Percentiles rank a stretch among this genome's conserved stretches.
Conservation (phyloP, 768 basidiomycete genomes). For the Phanerodontia chrysosporium region DNA sequence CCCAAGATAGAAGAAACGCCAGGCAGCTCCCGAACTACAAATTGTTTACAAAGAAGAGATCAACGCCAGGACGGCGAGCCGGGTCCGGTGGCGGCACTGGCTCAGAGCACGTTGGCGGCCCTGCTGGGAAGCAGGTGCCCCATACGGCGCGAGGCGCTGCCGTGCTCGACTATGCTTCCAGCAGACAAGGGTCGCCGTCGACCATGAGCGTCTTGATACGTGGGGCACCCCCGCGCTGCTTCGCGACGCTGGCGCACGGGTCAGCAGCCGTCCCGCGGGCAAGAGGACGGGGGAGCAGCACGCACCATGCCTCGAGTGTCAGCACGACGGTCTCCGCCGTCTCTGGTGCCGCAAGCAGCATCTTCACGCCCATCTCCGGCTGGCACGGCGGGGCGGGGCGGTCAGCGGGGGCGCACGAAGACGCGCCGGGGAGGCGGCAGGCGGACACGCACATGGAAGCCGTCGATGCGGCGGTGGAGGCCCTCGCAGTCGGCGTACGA, state of each 20-base stretch:
- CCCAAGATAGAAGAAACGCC: not conserved
- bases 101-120: not conserved
- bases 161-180: not conserved
- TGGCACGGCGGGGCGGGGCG: not conserved
- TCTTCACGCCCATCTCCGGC: constrained; percentile 14
- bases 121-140: too few species aligned
- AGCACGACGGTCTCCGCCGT: not conserved
- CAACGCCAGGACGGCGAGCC: too few species aligned
- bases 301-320: constrained; percentile 11
- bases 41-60: not conserved
- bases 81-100: not conserved
- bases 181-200: constrained; percentile 12
- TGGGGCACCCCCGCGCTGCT: constrained; percentile 10
- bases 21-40: not conserved
- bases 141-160: not conserved
- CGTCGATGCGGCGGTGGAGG: constrained; percentile 10
- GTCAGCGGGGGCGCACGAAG: too few species aligned
- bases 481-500: constrained; percentile 1
- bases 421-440: not conserved
- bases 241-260: constrained; percentile 10
- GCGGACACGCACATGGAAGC: constrained; percentile 11
- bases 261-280: too few species aligned
- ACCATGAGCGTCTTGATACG: constrained; percentile 14
- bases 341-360: constrained; percentile 5
- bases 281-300: too few species aligned